Conservation (phyloP, 2,329 filamentous ascomycete species). For the Penicillium sp. region DNA sequence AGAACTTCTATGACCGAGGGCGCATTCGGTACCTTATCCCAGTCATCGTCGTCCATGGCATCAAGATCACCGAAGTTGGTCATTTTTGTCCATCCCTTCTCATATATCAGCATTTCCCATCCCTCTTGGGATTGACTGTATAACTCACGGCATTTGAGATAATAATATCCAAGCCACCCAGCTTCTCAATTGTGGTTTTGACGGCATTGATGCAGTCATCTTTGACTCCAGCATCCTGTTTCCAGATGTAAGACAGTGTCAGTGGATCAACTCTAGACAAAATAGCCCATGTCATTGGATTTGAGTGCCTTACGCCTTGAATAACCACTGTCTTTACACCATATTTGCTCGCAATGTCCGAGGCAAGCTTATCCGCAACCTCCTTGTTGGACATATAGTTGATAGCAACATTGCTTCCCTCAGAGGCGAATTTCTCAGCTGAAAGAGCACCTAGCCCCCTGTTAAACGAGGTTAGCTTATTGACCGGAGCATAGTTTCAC, state of each 20-base stretch:
- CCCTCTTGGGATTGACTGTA: not conserved
- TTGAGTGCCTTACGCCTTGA: constrained; percentile 54
- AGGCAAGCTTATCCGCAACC: constrained; percentile 59
- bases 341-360: constrained; percentile 55
- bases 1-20: not conserved
- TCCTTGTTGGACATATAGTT: constrained; percentile 67
- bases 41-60: constrained; percentile 60
- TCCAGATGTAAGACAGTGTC: not conserved
- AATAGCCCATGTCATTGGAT: not conserved
- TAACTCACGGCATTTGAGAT: constrained; percentile 68
- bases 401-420: constrained; percentile 68
- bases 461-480: constrained; percentile 23
- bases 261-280: not conserved
- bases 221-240: constrained; percentile 60
- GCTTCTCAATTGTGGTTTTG: constrained; percentile 55
- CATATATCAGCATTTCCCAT: not conserved
- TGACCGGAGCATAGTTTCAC: not conserved
- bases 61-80: constrained; percentile 58
- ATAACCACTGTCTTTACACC: constrained; percentile 56
- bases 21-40: constrained; percentile 54
- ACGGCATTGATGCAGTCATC: constrained; percentile 62
- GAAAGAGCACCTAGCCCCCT: constrained; percentile 72
- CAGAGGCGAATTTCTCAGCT: constrained; percentile 64
- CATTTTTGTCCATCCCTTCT: constrained; percentile 62
- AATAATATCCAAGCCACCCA: constrained; percentile 73